A percentile compares a stretch with the other conserved stretches of the same genome.
phyloP scores from a whole-genome alignment of 2,329 filamentous ascomycete genomes.

The Harringtonia lauricola region DNA sequence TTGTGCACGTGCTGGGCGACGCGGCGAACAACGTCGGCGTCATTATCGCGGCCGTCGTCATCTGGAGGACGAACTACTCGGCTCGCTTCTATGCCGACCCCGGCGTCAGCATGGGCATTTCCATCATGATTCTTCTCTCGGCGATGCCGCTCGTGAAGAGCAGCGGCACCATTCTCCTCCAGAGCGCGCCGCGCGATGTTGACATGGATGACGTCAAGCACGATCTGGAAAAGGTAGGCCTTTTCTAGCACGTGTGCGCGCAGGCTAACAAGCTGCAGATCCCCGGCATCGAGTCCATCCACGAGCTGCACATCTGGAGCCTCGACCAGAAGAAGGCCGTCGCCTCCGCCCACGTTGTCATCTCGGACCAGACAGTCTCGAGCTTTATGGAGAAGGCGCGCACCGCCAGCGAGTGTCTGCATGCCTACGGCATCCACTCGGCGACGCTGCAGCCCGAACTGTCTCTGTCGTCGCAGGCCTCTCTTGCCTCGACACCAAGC shows the following conservation, averaged over 20 bases:
- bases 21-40: constrained; percentile 69
- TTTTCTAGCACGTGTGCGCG: neutral
- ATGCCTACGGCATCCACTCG: constrained; percentile 64
- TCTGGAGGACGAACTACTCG: constrained; percentile 51
- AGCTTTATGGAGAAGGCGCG: constrained; percentile 50
- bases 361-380: constrained; percentile 43
- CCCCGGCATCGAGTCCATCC: constrained; percentile 53
- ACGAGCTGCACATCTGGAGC: constrained; percentile 66
- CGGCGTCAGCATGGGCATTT: constrained; percentile 55
- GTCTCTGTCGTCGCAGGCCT: constrained; percentile 1
- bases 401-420: constrained; percentile 56
- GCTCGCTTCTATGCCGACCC: constrained; percentile 62
- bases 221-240: constrained; percentile 51
- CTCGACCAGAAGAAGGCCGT: constrained; percentile 60
- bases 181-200: constrained; percentile 52
- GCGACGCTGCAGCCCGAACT: constrained; percentile 59
- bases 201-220: constrained; percentile 52
- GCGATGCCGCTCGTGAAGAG: constrained; percentile 50
- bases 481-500: neutral
- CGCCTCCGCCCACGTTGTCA: constrained; percentile 58
- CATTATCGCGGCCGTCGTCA: constrained; percentile 56
- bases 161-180: constrained; percentile 54
- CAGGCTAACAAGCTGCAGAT: constrained; percentile 30
- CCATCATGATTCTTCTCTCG: constrained; percentile 59
- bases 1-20: constrained; percentile 62